Conservation (phyloP, 345 rosid genomes). For the Schrenkiella parvula region DNA sequence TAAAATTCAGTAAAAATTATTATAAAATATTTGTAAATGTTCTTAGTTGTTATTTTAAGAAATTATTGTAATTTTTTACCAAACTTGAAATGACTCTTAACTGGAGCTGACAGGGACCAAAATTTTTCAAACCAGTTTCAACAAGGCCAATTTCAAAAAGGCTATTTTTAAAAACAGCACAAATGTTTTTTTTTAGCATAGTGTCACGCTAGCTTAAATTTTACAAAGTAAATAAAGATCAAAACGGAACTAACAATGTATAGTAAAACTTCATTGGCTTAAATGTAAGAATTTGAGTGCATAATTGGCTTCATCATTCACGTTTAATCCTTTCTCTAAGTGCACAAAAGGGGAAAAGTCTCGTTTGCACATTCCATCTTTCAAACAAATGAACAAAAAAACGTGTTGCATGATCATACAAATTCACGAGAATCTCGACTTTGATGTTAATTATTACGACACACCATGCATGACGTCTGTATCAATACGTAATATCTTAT, state of each 20-base stretch:
- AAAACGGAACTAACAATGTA: background rate
- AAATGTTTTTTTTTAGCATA: no score
- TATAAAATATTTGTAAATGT: no score
- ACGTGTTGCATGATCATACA: background rate
- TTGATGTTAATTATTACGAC: background rate
- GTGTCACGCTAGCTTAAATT: no score
- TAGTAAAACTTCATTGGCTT: background rate
- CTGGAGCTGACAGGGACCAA: no score
- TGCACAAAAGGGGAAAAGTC: background rate
- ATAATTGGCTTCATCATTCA: no score
- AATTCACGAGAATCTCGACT: constrained; percentile 17
- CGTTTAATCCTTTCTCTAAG: background rate
- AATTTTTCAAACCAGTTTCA: no score
- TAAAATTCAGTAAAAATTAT: no score
- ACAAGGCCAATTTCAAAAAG: no score
- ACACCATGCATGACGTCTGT: constrained; percentile 21
- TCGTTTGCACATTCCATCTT: constrained; percentile 4
- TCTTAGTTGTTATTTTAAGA: no score
- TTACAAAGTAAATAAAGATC: background rate
- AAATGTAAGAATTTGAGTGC: background rate
- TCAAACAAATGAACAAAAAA: background rate
- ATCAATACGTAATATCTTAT: constrained; percentile 5
- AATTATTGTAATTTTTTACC: no score
- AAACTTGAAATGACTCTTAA: no score
- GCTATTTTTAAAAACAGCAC: no score